Conservation (phyloP, 2,329 filamentous ascomycete genomes). For the Colletotrichum melonis region DNA sequence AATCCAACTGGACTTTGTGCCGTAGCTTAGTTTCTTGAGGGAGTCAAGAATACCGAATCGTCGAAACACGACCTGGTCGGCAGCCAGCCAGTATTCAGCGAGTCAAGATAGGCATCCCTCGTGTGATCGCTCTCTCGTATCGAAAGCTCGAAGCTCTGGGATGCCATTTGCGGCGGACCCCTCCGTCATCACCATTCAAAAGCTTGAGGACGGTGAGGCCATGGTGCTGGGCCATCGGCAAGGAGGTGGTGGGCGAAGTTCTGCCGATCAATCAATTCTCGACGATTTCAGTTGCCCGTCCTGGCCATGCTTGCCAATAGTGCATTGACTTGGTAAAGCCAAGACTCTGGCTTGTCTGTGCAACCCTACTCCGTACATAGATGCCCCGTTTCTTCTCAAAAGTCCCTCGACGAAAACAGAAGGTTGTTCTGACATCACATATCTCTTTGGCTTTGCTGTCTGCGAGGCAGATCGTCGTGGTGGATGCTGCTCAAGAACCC, state of each 20-base stretch:
- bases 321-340: neutral
- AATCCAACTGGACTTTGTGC: neutral
- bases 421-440: conserved; percentile 1
- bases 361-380: neutral
- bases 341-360: neutral
- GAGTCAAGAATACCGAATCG: neutral
- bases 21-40: neutral
- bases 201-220: neutral
- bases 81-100: neutral
- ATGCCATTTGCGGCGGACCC: neutral
- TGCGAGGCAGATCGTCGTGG: neutral
- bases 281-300: neutral
- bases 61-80: neutral
- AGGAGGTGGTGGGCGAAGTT: neutral
- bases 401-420: conserved; percentile 3
- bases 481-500: neutral
- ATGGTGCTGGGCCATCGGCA: neutral
- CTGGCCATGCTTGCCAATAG: conserved; percentile 10
- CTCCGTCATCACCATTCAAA: neutral
- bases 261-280: neutral
- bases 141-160: neutral
- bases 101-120: neutral
- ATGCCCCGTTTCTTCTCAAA: neutral
- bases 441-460: neutral
- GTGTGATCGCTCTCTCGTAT: neutral